Percentiles rank a stretch among this genome's conserved stretches.
phyloP scores from a whole-genome alignment of 768 basidiomycete species.

The Russula lepida region DNA sequence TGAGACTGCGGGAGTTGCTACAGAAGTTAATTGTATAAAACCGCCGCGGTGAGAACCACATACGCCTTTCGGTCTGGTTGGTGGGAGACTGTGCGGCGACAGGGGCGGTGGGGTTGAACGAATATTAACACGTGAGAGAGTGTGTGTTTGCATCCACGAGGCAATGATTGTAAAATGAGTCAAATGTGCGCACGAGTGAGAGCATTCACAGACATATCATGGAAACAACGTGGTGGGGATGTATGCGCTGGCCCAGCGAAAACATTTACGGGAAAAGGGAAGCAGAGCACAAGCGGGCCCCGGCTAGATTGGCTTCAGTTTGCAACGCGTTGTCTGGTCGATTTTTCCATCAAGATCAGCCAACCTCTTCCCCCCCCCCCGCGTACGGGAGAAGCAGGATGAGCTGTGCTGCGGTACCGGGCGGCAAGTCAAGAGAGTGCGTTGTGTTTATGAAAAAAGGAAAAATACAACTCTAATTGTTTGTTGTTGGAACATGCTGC shows the following conservation, averaged over 20 bases:
- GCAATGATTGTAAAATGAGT: neutral
- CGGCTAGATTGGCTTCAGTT: neutral
- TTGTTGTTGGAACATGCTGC: neutral
- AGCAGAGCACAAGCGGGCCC: neutral
- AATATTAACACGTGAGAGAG: conserved; percentile 2
- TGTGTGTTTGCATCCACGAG: neutral
- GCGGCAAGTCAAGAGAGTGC: neutral
- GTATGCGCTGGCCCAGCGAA: conserved; percentile 14
- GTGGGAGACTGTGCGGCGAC: conserved; percentile 8
- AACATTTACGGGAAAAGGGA: neutral
- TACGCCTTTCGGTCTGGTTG: neutral
- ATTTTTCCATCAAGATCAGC: neutral
- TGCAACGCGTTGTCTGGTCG: neutral
- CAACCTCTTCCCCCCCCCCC: no score
- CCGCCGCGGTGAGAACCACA: neutral
- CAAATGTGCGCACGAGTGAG: neutral
- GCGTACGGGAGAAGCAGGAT: neutral
- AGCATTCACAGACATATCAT: neutral
- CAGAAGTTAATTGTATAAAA: conserved; percentile 3
- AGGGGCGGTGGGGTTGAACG: neutral
- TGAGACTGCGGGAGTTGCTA: neutral
- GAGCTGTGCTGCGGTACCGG: neutral
- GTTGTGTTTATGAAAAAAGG: neutral
- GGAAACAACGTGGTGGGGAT: neutral
- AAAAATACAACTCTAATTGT: conserved; percentile 3